Conservation (phyloP, 805 yeast genomes). For the Myxozyma vanderwaltii region DNA sequence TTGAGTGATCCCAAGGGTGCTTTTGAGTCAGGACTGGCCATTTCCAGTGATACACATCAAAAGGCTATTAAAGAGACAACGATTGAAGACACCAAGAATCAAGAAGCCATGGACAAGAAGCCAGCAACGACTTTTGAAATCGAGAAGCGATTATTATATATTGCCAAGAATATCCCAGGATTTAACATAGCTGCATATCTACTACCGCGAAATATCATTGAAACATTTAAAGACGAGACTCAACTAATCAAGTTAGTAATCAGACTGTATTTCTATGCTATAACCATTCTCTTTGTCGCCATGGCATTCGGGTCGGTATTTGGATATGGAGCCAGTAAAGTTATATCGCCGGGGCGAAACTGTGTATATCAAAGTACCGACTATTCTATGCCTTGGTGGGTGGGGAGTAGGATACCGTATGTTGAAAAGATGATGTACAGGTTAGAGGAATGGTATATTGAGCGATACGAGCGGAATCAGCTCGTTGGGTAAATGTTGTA, state of each 20-base stretch:
- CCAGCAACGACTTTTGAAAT: not conserved
- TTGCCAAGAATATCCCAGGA: constrained; percentile 3
- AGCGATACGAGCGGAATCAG: constrained; percentile 6
- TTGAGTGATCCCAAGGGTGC: not conserved
- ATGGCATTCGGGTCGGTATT: constrained; percentile 3
- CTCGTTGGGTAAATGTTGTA: not conserved
- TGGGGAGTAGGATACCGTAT: constrained; percentile 21
- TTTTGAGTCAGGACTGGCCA: not conserved
- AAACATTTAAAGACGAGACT: not conserved
- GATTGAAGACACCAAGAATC: no score
- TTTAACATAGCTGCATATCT: constrained; percentile 9
- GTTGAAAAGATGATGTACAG: constrained; percentile 23
- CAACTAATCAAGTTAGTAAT: not conserved
- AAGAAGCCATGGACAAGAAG: not conserved
- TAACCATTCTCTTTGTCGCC: not conserved
- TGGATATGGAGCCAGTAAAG: constrained; percentile 6
- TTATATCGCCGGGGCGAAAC: not conserved
- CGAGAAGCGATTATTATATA: not conserved
- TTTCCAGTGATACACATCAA: not conserved
- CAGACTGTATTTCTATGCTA: constrained; percentile 4
- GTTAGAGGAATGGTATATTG: constrained; percentile 26
- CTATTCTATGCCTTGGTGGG: constrained; percentile 27
- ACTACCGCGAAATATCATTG: constrained; percentile 6
- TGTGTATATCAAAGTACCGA: not conserved
- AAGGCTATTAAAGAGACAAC: not conserved